Evolutionary conservation across 164 flowering plant species (phyloP).

Genomic region (Berberis vulgaris): DNA sequence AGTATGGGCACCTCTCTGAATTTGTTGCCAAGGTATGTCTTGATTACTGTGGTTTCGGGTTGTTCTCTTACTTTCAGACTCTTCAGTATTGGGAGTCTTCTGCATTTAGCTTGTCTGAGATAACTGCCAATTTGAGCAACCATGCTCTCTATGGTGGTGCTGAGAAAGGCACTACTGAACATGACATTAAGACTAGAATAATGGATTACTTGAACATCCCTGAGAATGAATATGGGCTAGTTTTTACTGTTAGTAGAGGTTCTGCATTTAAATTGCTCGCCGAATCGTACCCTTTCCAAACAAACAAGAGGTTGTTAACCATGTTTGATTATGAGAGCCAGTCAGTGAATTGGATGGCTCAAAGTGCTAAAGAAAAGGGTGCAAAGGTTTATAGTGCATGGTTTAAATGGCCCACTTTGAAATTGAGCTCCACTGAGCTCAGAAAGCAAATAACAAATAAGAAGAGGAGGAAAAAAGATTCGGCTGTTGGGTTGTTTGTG

Average conservation of each 20-base stretch:
- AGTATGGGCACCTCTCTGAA: slow-evolving; percentile 52
- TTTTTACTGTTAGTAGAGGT: slow-evolving; percentile 85
- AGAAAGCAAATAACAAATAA: slow-evolving; percentile 68
- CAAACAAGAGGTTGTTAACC: slow-evolving; percentile 70
- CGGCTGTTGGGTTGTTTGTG: slow-evolving; percentile 73
- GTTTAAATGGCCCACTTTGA: slow-evolving; percentile 73
- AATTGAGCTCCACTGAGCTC: slow-evolving; percentile 67
- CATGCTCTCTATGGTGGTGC: slow-evolving; percentile 93
- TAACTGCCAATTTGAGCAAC: slow-evolving; percentile 81
- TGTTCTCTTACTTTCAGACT: slow-evolving; percentile 66
- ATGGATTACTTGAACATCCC: slow-evolving; percentile 91
- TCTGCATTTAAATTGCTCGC: slow-evolving; percentile 84
- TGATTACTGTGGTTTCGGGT: slow-evolving; percentile 91
- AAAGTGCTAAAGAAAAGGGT: slow-evolving; percentile 57
- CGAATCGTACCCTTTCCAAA: slow-evolving; percentile 83
- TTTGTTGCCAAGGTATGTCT: slow-evolving; percentile 74
- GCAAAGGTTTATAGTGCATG: slow-evolving; percentile 53
- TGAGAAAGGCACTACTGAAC: slow-evolving; percentile 71
- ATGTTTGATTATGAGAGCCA: slow-evolving; percentile 79
- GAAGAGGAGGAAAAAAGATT: slow-evolving; percentile 75
- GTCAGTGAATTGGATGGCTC: slow-evolving; percentile 61
- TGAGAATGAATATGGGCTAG: slow-evolving; percentile 83
- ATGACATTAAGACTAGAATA: slow-evolving; percentile 71
- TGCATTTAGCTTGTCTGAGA: slow-evolving; percentile 80
- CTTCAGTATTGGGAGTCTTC: slow-evolving; percentile 82